Percentiles rank a stretch among this genome's conserved stretches.
Evolutionary conservation across 2,329 filamentous ascomycete genomes (phyloP).

Genomic region (Colletotrichum noveboracense): DNA sequence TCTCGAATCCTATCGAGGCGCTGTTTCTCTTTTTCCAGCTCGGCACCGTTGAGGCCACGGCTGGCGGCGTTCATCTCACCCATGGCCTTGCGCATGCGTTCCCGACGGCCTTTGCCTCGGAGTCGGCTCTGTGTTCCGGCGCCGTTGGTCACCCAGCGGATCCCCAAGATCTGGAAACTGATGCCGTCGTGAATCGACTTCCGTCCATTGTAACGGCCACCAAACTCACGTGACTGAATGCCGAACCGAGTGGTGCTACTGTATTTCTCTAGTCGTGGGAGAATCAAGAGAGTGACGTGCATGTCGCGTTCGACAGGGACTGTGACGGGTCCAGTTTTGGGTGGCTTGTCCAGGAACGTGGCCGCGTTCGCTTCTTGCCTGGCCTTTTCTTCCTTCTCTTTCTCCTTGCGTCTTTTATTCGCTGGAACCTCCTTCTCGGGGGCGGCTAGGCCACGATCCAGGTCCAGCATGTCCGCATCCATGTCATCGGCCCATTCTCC

Average conservation of each 20-base stretch:
- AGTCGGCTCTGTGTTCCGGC: slow-evolving; percentile 63
- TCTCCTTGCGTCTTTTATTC: slow-evolving; percentile 35
- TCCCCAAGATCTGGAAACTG: slow-evolving; percentile 82
- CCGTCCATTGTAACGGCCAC: slow-evolving; percentile 52
- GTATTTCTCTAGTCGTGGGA: slow-evolving; percentile 82
- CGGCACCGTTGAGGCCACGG: slow-evolving; percentile 17
- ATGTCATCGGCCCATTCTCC: slow-evolving; percentile 86
- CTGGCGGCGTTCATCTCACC: slow-evolving; percentile 49
- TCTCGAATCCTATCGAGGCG: slow-evolving; percentile 27
- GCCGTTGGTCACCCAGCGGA: slow-evolving; percentile 86
- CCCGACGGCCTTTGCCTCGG: slow-evolving; percentile 59
- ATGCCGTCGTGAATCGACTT: slow-evolving; percentile 76
- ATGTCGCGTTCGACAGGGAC: slow-evolving; percentile 76
- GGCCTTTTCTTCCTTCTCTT: slow-evolving; percentile 36
- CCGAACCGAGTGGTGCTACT: slow-evolving; percentile 77
- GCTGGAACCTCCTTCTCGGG: slow-evolving; percentile 17
- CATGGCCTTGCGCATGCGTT: slow-evolving; percentile 63
- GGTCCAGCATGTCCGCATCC: slow-evolving; percentile 69
- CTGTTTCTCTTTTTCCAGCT: slow-evolving; percentile 15
- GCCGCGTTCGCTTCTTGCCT: slow-evolving; percentile 38
- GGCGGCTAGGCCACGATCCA: slow-evolving; percentile 42
- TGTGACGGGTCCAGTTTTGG: slow-evolving; percentile 64
- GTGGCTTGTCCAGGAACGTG: slow-evolving; percentile 57
- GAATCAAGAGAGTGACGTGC: slow-evolving; percentile 84
- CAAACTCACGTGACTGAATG: slow-evolving; percentile 82